These are phyloP conservation scores for Termitomyces sp. DNA, from an alignment of 768 basidiomycete species.

Conservation along the genomic window DNA sequence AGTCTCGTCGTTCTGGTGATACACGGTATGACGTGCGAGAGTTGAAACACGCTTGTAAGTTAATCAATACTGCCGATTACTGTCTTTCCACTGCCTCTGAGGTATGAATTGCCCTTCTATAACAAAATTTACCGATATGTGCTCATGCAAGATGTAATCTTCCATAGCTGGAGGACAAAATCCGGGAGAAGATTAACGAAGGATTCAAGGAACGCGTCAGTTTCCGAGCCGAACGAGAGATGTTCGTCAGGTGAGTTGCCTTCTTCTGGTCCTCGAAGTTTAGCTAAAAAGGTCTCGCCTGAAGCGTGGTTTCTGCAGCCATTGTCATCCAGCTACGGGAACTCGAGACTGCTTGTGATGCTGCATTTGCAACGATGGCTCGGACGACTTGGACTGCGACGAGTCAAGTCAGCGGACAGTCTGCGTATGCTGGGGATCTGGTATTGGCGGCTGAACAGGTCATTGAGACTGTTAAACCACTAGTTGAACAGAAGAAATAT, in stretches of 20 bases:
- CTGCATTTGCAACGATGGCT: conserved; percentile 69
- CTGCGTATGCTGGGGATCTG: conserved; percentile 74
- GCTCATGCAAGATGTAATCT: not conserved
- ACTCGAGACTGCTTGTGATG: conserved; percentile 79
- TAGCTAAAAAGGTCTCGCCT: not conserved
- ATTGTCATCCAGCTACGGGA: conserved; percentile 79
- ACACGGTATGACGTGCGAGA: conserved; percentile 71
- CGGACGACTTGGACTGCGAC: conserved; percentile 74
- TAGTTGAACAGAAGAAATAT: conserved; percentile 94
- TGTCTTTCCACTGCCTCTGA: conserved; percentile 89
- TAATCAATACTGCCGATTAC: conserved; percentile 97
- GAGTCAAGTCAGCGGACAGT: conserved; percentile 84
- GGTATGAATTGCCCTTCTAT: conserved; percentile 31
- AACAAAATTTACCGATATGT: not conserved
- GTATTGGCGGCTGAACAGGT: conserved; percentile 71
- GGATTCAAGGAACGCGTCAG: conserved; percentile 76
- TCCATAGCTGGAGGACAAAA: conserved; percentile 83
- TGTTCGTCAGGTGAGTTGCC: conserved; percentile 72
- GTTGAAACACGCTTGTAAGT: conserved; percentile 76
- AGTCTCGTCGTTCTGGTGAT: conserved; percentile 69
- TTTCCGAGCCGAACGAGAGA: conserved; percentile 79
- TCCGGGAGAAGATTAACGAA: conserved; percentile 73
- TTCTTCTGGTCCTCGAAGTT: not conserved
- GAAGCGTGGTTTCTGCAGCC: conserved; percentile 78
- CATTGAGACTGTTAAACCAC: conserved; percentile 67